A percentile compares a stretch with the other conserved stretches of the same genome.
These are phyloP conservation scores for Cucurbita maxima DNA, from an alignment of 306 rosid genomes.

Conservation along the genomic window DNA sequence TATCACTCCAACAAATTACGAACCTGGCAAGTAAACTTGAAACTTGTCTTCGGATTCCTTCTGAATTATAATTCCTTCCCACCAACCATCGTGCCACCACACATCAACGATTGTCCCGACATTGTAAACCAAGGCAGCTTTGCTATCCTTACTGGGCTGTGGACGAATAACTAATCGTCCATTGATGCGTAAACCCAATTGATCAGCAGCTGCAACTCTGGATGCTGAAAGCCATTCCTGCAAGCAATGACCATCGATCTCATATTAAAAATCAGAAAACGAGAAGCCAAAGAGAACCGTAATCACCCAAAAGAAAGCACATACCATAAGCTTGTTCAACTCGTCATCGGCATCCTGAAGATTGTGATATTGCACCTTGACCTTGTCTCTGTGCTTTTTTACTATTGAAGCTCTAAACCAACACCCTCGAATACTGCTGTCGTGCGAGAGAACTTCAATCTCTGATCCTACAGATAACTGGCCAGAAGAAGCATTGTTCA, in stretches of 20 bases:
- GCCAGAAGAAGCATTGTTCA: conserved; percentile 4
- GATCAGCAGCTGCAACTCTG: conserved; percentile 40
- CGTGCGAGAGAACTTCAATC: conserved; percentile 78
- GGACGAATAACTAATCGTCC: conserved; percentile 52
- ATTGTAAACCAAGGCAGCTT: conserved; percentile 19
- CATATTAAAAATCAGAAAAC: neutral
- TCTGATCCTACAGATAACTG: conserved; percentile 35
- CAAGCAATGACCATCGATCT: neutral
- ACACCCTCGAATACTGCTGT: conserved; percentile 85
- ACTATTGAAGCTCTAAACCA: conserved; percentile 72
- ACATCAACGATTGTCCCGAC: conserved; percentile 61
- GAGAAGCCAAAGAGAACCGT: neutral
- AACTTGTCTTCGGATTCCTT: conserved; percentile 33
- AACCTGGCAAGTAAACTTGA: conserved; percentile 71
- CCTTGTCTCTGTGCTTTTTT: conserved; percentile 48
- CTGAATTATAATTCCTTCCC: conserved; percentile 73
- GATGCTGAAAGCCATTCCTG: conserved; percentile 79
- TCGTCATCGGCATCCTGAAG: conserved; percentile 64
- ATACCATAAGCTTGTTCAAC: conserved; percentile 61
- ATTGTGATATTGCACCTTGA: conserved; percentile 69
- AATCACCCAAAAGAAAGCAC: neutral
- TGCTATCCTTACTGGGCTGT: conserved; percentile 10
- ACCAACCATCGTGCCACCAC: conserved; percentile 93
- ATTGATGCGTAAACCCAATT: conserved; percentile 28
- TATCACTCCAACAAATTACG: neutral